A percentile compares a stretch with the other conserved stretches of the same genome.
Conservation (phyloP, 2,329 filamentous ascomycete species). For the Epichloe gansuensis region DNA sequence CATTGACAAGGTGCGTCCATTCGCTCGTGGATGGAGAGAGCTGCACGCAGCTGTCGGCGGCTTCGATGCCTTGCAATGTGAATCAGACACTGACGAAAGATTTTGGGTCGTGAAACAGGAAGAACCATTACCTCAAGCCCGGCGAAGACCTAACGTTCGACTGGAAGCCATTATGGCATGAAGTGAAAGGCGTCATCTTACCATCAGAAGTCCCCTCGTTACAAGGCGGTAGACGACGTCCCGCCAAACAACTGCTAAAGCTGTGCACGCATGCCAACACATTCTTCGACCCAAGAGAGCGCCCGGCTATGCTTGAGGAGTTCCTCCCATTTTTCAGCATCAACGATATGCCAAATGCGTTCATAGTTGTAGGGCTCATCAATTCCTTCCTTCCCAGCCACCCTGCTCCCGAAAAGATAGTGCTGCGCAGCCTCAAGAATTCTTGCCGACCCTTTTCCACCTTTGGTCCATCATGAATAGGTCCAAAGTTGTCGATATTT, state of each 20-base stretch:
- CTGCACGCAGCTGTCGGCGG: not conserved
- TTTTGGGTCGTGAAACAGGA: conserved; percentile 35
- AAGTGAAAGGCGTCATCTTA: conserved; percentile 81
- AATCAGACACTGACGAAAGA: conserved; percentile 2
- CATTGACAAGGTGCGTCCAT: conserved; percentile 70
- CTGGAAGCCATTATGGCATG: conserved; percentile 86
- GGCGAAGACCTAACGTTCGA: conserved; percentile 83
- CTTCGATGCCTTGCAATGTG: conserved; percentile 3
- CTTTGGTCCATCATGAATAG: conserved; percentile 88
- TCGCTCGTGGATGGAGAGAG: not conserved
- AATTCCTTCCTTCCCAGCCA: conserved; percentile 82
- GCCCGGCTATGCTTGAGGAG: conserved; percentile 70
- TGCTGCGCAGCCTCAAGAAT: conserved; percentile 76
- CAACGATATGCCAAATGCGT: conserved; percentile 83
- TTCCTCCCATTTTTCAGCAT: conserved; percentile 82
- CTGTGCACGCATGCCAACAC: conserved; percentile 81
- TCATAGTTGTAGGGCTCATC: conserved; percentile 78
- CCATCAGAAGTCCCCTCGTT: conserved; percentile 68
- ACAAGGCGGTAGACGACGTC: conserved; percentile 41
- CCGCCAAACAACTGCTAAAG: conserved; percentile 62
- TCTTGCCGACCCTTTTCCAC: conserved; percentile 90
- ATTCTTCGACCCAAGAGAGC: conserved; percentile 83
- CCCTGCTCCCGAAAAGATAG: conserved; percentile 56
- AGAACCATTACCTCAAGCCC: conserved; percentile 89
- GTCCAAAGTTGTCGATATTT: conserved; percentile 75